Conservation (phyloP, 83 land plant species). For the Picea abies region DNA sequence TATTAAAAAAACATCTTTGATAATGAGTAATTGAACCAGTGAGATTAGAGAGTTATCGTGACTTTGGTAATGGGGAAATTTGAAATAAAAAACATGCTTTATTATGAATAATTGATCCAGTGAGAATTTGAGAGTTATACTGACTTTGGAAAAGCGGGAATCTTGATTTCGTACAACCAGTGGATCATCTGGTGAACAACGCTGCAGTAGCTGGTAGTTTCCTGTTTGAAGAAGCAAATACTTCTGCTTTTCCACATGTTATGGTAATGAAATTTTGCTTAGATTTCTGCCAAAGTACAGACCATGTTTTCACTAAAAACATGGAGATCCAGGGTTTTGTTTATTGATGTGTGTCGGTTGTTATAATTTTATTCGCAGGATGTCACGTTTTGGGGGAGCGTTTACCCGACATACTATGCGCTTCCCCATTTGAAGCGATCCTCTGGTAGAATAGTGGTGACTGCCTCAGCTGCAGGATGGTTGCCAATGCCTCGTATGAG, state of each 20-base stretch:
- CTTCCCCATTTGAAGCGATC: constrained; percentile 58
- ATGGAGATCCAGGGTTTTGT: neutral
- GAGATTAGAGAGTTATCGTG: too few relatives aligned
- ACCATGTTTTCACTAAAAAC: too few relatives aligned
- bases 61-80: too few relatives aligned
- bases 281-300: neutral
- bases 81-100: too few relatives aligned
- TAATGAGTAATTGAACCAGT: too few relatives aligned
- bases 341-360: neutral
- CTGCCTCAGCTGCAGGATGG: constrained; percentile 62
- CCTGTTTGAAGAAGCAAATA: constrained; percentile 55
- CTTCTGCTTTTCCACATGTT: constrained; percentile 26
- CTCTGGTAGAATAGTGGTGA: constrained; percentile 69
- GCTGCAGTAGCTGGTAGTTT: constrained; percentile 49
- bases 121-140: too few relatives aligned
- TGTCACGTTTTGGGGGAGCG: constrained; percentile 72
- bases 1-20: too few relatives aligned
- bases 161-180: constrained; percentile 24
- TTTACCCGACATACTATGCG: constrained; percentile 75
- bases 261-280: constrained; percentile 27
- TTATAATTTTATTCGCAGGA: constrained; percentile 41
- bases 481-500: constrained; percentile 62
- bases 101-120: too few relatives aligned
- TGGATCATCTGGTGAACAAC: constrained; percentile 88
- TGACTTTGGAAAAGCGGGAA: too few relatives aligned